These are phyloP conservation scores for Mallotus nudiflorus DNA, from an alignment of 345 rosid species.

Conservation along the genomic window DNA sequence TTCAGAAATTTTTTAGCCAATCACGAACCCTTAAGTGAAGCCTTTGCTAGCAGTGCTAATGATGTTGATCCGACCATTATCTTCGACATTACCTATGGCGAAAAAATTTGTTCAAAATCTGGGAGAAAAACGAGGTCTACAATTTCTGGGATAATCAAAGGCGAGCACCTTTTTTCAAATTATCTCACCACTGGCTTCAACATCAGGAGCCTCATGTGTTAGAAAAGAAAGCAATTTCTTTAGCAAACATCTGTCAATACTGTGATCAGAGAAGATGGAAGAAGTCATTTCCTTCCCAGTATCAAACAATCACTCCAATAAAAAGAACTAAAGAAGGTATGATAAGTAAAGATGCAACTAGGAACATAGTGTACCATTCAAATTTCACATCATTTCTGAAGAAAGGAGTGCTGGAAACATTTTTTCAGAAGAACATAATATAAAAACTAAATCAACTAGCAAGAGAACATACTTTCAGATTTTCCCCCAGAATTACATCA, in stretches of 20 bases:
- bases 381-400: not conserved
- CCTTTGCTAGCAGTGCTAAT: conserved; percentile 76
- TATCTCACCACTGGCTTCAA: conserved; percentile 45
- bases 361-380: conserved; percentile 6
- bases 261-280: conserved; percentile 23
- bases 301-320: conserved; percentile 19
- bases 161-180: conserved; percentile 55
- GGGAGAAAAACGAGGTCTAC: conserved; percentile 3
- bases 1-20: conserved; percentile 17
- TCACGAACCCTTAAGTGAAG: conserved; percentile 74
- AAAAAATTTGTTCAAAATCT: conserved; percentile 17
- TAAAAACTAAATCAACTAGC: conserved; percentile 17
- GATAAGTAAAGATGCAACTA: not conserved
- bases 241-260: conserved; percentile 75
- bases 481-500: conserved; percentile 94
- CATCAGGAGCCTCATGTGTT: conserved; percentile 54
- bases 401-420: not conserved
- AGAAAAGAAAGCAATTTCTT: conserved; percentile 81
- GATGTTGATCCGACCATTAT: conserved; percentile 80
- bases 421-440: not conserved
- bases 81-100: conserved; percentile 63
- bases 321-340: not conserved
- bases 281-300: conserved; percentile 3
- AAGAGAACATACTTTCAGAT: conserved; percentile 63
- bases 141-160: conserved; percentile 12